phyloP scores from a whole-genome alignment of 23 red algal species.

The Chondrus crispus region DNA sequence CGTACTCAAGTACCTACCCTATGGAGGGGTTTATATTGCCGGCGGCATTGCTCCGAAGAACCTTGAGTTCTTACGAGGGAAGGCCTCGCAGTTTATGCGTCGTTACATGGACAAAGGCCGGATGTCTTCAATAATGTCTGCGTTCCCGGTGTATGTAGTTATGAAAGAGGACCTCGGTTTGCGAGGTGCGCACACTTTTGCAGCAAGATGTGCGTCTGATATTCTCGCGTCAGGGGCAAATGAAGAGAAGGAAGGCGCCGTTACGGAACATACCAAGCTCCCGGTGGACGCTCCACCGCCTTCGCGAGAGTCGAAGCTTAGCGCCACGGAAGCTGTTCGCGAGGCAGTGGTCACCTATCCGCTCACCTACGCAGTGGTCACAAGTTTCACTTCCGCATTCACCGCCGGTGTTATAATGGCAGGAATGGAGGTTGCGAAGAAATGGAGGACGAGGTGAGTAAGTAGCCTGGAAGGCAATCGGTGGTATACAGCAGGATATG shows the following conservation, averaged over 20 bases:
- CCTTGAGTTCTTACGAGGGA: conserved; percentile 68
- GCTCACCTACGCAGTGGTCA: conserved; percentile 45
- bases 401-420: conserved; percentile 40
- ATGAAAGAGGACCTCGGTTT: conserved; percentile 92
- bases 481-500: too few species aligned
- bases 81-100: conserved; percentile 65
- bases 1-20: conserved; percentile 90
- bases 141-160: conserved; percentile 82
- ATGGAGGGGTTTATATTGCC: conserved; percentile 86
- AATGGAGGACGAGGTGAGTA: not conserved
- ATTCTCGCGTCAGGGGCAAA: not conserved
- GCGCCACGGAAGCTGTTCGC: conserved; percentile 29
- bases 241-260: too few species aligned
- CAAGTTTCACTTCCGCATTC: conserved; percentile 31
- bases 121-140: conserved; percentile 64
- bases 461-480: too few species aligned
- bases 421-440: conserved; percentile 6
- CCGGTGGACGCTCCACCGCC: not conserved
- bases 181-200: conserved; percentile 90
- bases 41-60: conserved; percentile 98
- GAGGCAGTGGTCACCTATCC: conserved; percentile 47
- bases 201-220: conserved; percentile 47
- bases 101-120: conserved; percentile 80
- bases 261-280: too few species aligned
- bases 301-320: conserved; percentile 3